Conservation (phyloP, 768 basidiomycete genomes). For the Lyophyllum semitale region DNA sequence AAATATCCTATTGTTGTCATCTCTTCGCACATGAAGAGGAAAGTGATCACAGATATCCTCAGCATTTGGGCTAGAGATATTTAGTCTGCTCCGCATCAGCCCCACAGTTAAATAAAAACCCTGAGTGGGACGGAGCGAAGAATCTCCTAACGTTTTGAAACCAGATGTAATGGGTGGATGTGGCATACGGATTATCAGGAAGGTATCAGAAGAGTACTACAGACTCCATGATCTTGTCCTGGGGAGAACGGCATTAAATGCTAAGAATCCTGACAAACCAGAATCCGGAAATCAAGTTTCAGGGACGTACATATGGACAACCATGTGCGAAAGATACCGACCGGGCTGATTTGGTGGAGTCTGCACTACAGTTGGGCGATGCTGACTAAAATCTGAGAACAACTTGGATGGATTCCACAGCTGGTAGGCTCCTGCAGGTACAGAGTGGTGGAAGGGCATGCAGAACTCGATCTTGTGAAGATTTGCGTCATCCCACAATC, state of each 20-base stretch:
- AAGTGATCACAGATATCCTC: no score
- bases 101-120: no score
- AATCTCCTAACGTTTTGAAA: no score
- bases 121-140: no score
- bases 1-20: no score
- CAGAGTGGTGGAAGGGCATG: constrained; percentile 2
- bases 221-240: no score
- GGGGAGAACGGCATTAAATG: neutral
- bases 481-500: constrained; percentile 14
- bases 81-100: no score
- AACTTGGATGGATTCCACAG: neutral
- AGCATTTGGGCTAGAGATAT: no score
- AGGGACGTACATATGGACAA: constrained; percentile 2
- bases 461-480: constrained; percentile 14
- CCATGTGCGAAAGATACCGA: constrained; percentile 27
- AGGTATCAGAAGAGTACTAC: no score
- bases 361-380: constrained; percentile 16
- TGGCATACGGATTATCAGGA: no score
- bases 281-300: constrained; percentile 7
- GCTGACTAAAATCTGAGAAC: neutral
- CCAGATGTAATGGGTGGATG: no score
- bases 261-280: constrained; percentile 1
- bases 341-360: constrained; percentile 28
- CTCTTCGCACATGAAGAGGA: no score
- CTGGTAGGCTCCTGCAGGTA: constrained; percentile 10